Evolutionary conservation across 2,329 filamentous ascomycete species (phyloP).

Genomic region (Pseudocercospora fijiensis): DNA sequence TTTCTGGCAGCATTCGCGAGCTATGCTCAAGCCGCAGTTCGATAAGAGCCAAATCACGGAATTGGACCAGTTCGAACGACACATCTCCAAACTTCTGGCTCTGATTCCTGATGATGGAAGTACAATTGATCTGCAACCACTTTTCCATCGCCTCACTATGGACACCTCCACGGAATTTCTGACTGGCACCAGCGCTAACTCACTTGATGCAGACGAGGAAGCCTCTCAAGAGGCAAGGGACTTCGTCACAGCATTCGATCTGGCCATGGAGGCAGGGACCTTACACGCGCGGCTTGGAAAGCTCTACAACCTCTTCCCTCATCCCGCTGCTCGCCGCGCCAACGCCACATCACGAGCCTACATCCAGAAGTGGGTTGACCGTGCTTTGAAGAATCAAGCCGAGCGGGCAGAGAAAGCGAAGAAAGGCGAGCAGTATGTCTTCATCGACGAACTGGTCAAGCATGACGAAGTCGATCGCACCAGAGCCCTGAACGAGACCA

Average conservation of each 20-base stretch:
- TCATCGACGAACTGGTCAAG: conserved; percentile 58
- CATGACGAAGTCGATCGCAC: conserved; percentile 44
- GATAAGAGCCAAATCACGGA: conserved; percentile 51
- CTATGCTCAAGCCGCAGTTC: conserved; percentile 53
- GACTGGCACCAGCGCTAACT: conserved; percentile 52
- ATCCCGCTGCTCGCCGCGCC: conserved; percentile 13
- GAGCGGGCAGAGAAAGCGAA: conserved; percentile 14
- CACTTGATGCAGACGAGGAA: conserved; percentile 19
- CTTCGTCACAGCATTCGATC: conserved; percentile 22
- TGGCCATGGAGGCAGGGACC: conserved; percentile 11
- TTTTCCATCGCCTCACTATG: conserved; percentile 64
- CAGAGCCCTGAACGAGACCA: conserved; percentile 43
- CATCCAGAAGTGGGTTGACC: conserved; percentile 17
- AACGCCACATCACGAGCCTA: conserved; percentile 3
- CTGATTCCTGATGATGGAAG: conserved; percentile 49
- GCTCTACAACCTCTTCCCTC: conserved; percentile 13
- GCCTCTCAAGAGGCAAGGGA: conserved; percentile 9
- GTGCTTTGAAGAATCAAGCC: conserved; percentile 19
- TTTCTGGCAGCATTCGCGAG: conserved; percentile 27
- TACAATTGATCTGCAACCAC: conserved; percentile 59
- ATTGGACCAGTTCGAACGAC: conserved; percentile 57
- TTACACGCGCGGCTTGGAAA: conserved; percentile 13
- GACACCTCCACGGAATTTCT: conserved; percentile 67
- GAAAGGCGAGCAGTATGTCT: conserved; percentile 40
- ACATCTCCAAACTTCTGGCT: conserved; percentile 56